A percentile compares a stretch with the other conserved stretches of the same genome.
These are phyloP conservation scores for Auricularia auricula-judae DNA, from an alignment of 768 basidiomycete species.

Conservation along the genomic window DNA sequence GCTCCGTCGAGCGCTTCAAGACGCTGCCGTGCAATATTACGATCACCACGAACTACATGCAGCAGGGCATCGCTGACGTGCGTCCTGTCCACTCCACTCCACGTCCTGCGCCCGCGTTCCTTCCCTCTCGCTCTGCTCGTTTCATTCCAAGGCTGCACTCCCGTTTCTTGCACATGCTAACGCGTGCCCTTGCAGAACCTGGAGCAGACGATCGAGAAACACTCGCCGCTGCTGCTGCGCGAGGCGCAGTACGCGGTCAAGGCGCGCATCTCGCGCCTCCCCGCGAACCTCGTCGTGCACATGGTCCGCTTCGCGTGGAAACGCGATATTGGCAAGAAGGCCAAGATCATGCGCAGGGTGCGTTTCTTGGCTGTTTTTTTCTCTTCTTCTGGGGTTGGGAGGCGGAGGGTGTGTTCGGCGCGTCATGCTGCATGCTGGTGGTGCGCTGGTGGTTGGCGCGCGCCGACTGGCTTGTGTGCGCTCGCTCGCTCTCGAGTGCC, in stretches of 20 bases:
- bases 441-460: too few relatives aligned
- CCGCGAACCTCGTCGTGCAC: conserved; percentile 77
- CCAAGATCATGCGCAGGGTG: conserved; percentile 72
- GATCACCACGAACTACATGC: conserved; percentile 79
- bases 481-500: too few relatives aligned
- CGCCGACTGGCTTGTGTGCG: too few relatives aligned
- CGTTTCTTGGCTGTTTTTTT: not conserved
- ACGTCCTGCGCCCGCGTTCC: not conserved
- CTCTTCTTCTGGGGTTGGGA: not conserved
- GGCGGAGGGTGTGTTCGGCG: not conserved
- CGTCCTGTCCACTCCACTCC: conserved; percentile 14
- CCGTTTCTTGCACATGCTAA: not conserved
- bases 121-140: too few relatives aligned
- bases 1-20: conserved; percentile 59
- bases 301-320: conserved; percentile 97
- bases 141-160: too few relatives aligned
- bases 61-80: conserved; percentile 73
- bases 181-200: conserved; percentile 43
- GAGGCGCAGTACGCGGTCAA: conserved; percentile 74
- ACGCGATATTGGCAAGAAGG: conserved; percentile 79
- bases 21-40: conserved; percentile 92
- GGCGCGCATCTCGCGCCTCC: conserved; percentile 73
- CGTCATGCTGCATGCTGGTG: too few relatives aligned
- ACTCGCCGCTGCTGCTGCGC: conserved; percentile 65
- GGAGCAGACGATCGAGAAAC: conserved; percentile 80